A percentile compares a stretch with the other conserved stretches of the same genome.
Evolutionary conservation across 2,329 filamentous ascomycete genomes (phyloP).

Genomic region (Cladosporium sp.): DNA sequence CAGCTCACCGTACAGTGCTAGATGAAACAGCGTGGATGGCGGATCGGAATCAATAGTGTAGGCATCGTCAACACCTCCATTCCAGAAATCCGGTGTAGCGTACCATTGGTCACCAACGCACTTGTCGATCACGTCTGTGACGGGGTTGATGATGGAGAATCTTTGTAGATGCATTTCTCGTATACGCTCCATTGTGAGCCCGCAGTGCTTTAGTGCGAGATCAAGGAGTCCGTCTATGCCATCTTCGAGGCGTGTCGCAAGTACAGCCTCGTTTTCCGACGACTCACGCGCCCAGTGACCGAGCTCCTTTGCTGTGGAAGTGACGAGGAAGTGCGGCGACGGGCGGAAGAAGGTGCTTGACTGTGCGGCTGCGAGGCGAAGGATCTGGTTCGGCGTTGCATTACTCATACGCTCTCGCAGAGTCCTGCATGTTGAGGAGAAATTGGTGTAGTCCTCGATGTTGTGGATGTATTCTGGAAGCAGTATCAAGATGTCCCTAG

Average conservation of each 20-base stretch:
- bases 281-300: conserved; percentile 32
- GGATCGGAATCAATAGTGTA: conserved; percentile 26
- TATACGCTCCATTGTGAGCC: conserved; percentile 32
- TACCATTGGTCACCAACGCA: conserved; percentile 32
- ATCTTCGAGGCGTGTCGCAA: conserved; percentile 22
- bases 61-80: conserved; percentile 30
- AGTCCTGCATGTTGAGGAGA: conserved; percentile 27
- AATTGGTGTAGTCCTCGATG: conserved; percentile 33
- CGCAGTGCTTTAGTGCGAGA: conserved; percentile 27
- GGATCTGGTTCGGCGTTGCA: conserved; percentile 26
- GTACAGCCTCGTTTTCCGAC: conserved; percentile 19
- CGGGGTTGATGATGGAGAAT: conserved; percentile 31
- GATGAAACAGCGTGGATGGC: conserved; percentile 26
- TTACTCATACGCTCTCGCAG: conserved; percentile 22
- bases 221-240: conserved; percentile 32
- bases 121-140: conserved; percentile 32
- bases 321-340: conserved; percentile 34
- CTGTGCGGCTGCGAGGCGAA: conserved; percentile 32
- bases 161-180: conserved; percentile 26
- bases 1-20: conserved; percentile 32
- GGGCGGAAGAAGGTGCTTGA: conserved; percentile 35
- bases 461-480: conserved; percentile 24
- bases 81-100: conserved; percentile 26
- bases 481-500: conserved; percentile 19
- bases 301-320: conserved; percentile 30